phyloP scores from a whole-genome alignment of 116 monocot species.

The Zostera marina region DNA sequence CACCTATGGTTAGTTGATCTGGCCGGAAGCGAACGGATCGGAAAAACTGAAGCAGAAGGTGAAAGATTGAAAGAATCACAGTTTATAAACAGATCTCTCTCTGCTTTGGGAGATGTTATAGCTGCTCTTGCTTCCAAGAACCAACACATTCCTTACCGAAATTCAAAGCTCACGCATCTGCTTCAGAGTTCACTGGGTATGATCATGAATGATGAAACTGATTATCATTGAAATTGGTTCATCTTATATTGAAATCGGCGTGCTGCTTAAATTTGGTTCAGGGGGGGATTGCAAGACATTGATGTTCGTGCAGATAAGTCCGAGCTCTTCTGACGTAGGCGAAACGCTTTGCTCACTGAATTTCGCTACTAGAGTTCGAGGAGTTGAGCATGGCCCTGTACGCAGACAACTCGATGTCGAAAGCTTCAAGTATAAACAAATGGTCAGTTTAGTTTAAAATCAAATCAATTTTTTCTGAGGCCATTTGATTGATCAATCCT shows the following conservation, averaged over 20 bases:
- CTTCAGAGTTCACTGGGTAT: slow-evolving; percentile 89
- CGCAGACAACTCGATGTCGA: slow-evolving; percentile 75
- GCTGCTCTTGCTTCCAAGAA: slow-evolving; percentile 79
- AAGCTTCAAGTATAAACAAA: slow-evolving; percentile 71
- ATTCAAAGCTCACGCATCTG: slow-evolving; percentile 91
- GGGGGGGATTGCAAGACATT: slow-evolving; percentile 96
- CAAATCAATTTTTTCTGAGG: too few species aligned
- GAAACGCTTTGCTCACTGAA: slow-evolving; percentile 83
- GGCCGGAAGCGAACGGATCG: slow-evolving; percentile 86
- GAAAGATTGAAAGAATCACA: slow-evolving; percentile 88
- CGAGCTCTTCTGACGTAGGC: slow-evolving; percentile 66
- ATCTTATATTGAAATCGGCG: background rate
- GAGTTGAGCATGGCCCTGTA: slow-evolving; percentile 68
- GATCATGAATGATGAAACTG: background rate
- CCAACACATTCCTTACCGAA: slow-evolving; percentile 89
- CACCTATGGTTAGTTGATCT: slow-evolving; percentile 90
- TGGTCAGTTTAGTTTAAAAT: slow-evolving; percentile 38
- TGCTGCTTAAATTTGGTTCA: slow-evolving; percentile 9
- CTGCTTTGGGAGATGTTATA: slow-evolving; percentile 86
- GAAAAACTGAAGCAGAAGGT: slow-evolving; percentile 77
- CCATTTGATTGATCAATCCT: too few species aligned
- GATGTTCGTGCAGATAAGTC: slow-evolving; percentile 93
- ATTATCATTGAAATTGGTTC: background rate
- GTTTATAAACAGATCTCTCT: slow-evolving; percentile 89
- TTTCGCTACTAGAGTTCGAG: slow-evolving; percentile 73